phyloP scores from a whole-genome alignment of 164 flowering plant genomes.

The Houttuynia cordata region DNA sequence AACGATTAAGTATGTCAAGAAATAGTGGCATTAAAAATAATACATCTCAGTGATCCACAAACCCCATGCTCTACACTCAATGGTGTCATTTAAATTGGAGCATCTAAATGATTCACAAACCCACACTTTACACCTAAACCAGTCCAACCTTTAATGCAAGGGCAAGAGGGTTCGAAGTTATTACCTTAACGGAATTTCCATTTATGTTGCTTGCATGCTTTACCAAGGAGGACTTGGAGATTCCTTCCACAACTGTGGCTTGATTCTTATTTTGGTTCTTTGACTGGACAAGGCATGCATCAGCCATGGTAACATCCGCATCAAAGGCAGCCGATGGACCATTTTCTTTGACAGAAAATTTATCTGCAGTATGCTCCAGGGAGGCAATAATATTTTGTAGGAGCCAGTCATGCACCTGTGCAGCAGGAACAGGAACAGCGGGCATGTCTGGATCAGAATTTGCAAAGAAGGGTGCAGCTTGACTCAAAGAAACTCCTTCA shows the following conservation, averaged over 20 bases:
- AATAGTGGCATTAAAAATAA: too few species aligned
- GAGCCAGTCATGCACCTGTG: slow-evolving; percentile 93
- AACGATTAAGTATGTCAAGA: too few species aligned
- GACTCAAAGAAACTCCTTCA: slow-evolving; percentile 55
- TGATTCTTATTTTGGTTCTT: slow-evolving; percentile 42
- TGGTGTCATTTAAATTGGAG: too few species aligned
- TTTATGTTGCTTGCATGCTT: slow-evolving; percentile 76
- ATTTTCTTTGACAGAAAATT: slow-evolving; percentile 61
- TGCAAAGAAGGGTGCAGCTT: slow-evolving; percentile 90
- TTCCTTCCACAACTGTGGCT: slow-evolving; percentile 65
- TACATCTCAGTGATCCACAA: too few species aligned
- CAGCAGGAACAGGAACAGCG: slow-evolving; percentile 84
- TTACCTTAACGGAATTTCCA: slow-evolving; percentile 90
- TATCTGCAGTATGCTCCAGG: slow-evolving; percentile 62
- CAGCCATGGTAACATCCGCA: slow-evolving; percentile 85
- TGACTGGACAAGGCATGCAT: slow-evolving; percentile 47
- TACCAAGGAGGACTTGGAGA: slow-evolving; percentile 74
- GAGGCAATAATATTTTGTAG: slow-evolving; percentile 53
- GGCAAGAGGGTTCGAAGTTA: neutral
- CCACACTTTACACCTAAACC: neutral
- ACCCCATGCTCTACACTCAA: too few species aligned
- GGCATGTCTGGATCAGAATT: slow-evolving; percentile 99
- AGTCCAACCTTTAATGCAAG: neutral
- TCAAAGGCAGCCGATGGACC: slow-evolving; percentile 57
- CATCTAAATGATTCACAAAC: neutral